phyloP scores from a whole-genome alignment of 2,329 filamentous ascomycete species.

The Aspergillus sp. region DNA sequence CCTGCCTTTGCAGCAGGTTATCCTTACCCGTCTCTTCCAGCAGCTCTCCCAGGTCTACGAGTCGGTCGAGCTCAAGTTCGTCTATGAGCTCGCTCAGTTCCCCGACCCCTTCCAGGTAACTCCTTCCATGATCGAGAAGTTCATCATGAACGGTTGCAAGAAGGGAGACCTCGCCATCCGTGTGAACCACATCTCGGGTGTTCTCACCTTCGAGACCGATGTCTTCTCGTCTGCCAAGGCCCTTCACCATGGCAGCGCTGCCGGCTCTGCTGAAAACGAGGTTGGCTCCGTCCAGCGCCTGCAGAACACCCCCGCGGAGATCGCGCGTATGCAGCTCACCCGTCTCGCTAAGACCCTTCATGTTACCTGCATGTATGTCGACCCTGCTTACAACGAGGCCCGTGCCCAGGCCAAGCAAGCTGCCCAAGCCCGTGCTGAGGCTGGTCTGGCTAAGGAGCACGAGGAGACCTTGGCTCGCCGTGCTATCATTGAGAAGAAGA shows the following conservation, averaged over 20 bases:
- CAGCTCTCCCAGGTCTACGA: constrained; percentile 98
- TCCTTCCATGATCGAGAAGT: constrained; percentile 91
- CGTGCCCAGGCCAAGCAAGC: constrained; percentile 71
- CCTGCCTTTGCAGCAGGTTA: constrained; percentile 91
- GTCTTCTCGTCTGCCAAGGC: constrained; percentile 97
- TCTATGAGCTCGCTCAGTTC: constrained; percentile 89
- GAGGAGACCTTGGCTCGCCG: constrained; percentile 76
- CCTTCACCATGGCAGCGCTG: constrained; percentile 71
- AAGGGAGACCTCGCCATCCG: constrained; percentile 96
- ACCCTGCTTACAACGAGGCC: constrained; percentile 77
- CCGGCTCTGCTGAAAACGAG: constrained; percentile 83
- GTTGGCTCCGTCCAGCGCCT: constrained; percentile 82
- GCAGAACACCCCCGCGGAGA: constrained; percentile 96
- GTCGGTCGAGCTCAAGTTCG: constrained; percentile 89
- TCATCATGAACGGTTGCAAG: constrained; percentile 99
- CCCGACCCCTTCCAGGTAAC: constrained; percentile 93
- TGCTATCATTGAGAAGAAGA: constrained; percentile 90
- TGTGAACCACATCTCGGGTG: constrained; percentile 89
- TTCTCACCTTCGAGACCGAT: constrained; percentile 95
- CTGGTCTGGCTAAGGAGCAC: constrained; percentile 88
- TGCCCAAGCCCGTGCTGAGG: constrained; percentile 73
- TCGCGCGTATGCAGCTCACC: constrained; percentile 88
- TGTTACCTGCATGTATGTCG: constrained; percentile 92
- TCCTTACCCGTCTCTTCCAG: constrained; percentile 95
- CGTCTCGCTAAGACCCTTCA: constrained; percentile 86